These are phyloP conservation scores for Xylaria sp. DNA, from an alignment of 2,329 filamentous ascomycete species.

Conservation along the genomic window DNA sequence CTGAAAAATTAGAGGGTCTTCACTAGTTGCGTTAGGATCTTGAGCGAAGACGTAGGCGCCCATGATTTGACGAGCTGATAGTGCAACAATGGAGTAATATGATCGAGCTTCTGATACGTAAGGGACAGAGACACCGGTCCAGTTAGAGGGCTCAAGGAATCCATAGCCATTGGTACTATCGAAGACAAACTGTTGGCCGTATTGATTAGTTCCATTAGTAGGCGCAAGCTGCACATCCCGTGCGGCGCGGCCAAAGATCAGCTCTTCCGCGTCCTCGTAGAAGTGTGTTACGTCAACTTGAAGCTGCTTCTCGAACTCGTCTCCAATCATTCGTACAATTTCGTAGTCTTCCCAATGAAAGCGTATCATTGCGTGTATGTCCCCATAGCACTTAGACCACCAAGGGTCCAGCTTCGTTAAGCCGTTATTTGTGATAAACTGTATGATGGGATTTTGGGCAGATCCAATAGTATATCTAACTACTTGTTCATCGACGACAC, in stretches of 20 bases:
- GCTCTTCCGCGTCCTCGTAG: conserved; percentile 54
- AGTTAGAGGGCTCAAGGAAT: conserved; percentile 55
- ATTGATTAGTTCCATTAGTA: conserved; percentile 43
- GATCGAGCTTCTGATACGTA: conserved; percentile 77
- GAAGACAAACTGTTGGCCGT: conserved; percentile 40
- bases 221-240: conserved; percentile 51
- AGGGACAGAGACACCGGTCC: conserved; percentile 65
- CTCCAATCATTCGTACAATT: conserved; percentile 66
- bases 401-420: conserved; percentile 75
- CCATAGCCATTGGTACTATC: conserved; percentile 41
- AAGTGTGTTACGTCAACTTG: conserved; percentile 72
- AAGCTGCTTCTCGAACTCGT: conserved; percentile 73
- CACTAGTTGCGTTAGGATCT: conserved; percentile 57
- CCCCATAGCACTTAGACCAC: conserved; percentile 75
- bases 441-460: conserved; percentile 74
- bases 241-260: conserved; percentile 68
- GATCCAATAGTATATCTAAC: conserved; percentile 76
- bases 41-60: conserved; percentile 79
- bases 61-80: conserved; percentile 81
- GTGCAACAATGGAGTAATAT: conserved; percentile 78
- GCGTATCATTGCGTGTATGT: conserved; percentile 65
- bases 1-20: conserved; percentile 76
- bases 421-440: conserved; percentile 74
- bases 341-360: conserved; percentile 76
- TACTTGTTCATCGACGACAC: conserved; percentile 53